Conservation (phyloP, 106 monocot genomes). For the Alisma plantagoaquatica region DNA sequence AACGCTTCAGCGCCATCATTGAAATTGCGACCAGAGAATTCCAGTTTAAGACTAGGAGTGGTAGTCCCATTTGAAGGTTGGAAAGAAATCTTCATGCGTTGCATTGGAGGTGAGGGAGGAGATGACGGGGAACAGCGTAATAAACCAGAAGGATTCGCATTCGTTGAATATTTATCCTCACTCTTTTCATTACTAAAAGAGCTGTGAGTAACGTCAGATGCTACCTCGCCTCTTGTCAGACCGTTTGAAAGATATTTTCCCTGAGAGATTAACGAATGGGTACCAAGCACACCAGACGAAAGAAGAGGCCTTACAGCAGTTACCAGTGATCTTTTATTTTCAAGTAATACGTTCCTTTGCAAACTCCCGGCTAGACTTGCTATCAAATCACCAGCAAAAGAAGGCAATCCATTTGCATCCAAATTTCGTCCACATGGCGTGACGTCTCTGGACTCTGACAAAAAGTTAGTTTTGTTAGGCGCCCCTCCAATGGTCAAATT, state of each 20-base stretch:
- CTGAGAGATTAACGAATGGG: constrained; percentile 15
- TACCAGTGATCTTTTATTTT: neutral
- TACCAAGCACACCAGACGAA: neutral
- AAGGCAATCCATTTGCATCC: neutral
- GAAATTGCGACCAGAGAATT: constrained; percentile 40
- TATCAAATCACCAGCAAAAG: neutral
- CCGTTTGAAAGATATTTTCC: constrained; percentile 9
- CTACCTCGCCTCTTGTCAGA: neutral
- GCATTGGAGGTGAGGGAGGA: constrained; percentile 84
- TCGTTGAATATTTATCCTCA: neutral
- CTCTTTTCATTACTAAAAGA: neutral
- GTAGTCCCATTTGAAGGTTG: constrained; percentile 47
- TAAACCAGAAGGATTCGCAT: constrained; percentile 9
- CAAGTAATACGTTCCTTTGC: neutral
- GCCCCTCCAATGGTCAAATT: too few species aligned
- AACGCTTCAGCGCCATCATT: constrained; percentile 36
- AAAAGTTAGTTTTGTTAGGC: too few species aligned
- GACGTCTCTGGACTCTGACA: too few species aligned
- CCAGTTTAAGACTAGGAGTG: constrained; percentile 35
- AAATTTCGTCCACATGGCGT: neutral
- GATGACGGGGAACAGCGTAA: constrained; percentile 17
- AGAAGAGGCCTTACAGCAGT: too few species aligned
- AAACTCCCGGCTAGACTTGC: neutral
- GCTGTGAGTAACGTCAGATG: neutral
- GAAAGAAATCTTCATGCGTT: constrained; percentile 87